phyloP scores from a whole-genome alignment of 148 eudicot species.

The Euryodendron excelsum region DNA sequence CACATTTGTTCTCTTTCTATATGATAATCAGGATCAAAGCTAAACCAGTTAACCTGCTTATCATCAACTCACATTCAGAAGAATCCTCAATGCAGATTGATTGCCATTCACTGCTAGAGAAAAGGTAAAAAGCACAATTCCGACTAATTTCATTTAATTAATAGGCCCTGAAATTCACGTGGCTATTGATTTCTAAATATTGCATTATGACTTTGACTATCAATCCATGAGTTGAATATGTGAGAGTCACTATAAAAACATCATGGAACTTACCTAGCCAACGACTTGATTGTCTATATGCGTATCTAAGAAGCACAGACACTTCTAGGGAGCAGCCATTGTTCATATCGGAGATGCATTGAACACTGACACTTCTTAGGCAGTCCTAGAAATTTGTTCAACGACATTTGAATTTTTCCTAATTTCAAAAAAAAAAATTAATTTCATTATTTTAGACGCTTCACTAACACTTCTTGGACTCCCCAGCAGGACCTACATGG shows the following conservation, averaged over 20 bases:
- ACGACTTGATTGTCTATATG: background rate
- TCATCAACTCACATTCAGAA: conserved; percentile 25
- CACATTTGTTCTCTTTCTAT: conserved; percentile 91
- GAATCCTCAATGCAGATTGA: conserved; percentile 10
- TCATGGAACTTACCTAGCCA: background rate
- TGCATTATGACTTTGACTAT: background rate
- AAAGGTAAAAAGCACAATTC: background rate
- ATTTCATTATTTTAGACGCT: too few species aligned
- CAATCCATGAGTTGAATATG: background rate
- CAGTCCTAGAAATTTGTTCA: too few species aligned
- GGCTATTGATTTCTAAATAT: background rate
- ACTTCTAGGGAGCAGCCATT: background rate
- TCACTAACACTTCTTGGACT: too few species aligned
- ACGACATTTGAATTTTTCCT: too few species aligned
- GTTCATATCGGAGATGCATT: background rate
- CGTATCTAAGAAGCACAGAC: background rate
- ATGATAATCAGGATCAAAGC: conserved; percentile 91
- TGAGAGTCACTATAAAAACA: background rate
- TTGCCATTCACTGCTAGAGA: background rate
- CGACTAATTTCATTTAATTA: background rate
- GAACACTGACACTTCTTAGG: too few species aligned
- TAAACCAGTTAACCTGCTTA: conserved; percentile 91
- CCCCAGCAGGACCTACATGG: too few species aligned
- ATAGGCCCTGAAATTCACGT: background rate
- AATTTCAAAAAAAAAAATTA: too few species aligned